Percentiles rank a stretch among this genome's conserved stretches.
These are phyloP conservation scores for Mycena leptocephala DNA, from an alignment of 768 basidiomycete genomes.

Conservation along the genomic window DNA sequence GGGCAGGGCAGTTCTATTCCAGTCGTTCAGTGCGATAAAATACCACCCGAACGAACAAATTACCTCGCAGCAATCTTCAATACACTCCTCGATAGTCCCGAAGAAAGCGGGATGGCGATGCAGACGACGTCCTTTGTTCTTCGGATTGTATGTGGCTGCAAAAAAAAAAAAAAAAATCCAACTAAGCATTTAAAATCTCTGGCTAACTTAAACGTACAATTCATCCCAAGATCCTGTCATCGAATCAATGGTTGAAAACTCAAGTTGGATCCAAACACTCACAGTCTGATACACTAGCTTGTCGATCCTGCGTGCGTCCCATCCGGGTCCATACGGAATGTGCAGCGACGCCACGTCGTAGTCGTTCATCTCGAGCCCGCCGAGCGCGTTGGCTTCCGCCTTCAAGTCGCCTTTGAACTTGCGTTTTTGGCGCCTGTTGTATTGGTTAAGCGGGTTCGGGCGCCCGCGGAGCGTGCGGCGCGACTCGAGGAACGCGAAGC, in stretches of 20 bases:
- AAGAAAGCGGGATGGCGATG: constrained; percentile 80
- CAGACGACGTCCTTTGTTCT: constrained; percentile 71
- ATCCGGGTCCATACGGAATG: constrained; percentile 75
- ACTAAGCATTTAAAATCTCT: too few species aligned
- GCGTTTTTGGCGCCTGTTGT: constrained; percentile 51
- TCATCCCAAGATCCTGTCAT: constrained; percentile 71
- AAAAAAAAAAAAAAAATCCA: not conserved
- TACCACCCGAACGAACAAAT: not conserved
- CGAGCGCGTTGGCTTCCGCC: constrained; percentile 51
- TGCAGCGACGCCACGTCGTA: constrained; percentile 71
- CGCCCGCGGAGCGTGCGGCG: constrained; percentile 68
- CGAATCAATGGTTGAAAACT: constrained; percentile 19
- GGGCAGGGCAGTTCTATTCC: constrained; percentile 66
- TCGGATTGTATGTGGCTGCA: constrained; percentile 74
- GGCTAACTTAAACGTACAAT: constrained; percentile 56
- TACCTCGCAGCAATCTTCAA: constrained; percentile 78
- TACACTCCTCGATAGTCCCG: constrained; percentile 69
- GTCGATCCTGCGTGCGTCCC: constrained; percentile 69
- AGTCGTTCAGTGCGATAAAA: not conserved
- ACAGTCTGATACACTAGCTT: constrained; percentile 72
- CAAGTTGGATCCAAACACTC: constrained; percentile 28
- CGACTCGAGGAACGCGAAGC: constrained; percentile 63
- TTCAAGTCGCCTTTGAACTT: constrained; percentile 74
- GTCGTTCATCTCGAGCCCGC: constrained; percentile 69
- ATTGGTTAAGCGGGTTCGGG: constrained; percentile 50